phyloP scores from a whole-genome alignment of 2,329 filamentous ascomycete species.

The Emmonsiellopsis sp. region DNA sequence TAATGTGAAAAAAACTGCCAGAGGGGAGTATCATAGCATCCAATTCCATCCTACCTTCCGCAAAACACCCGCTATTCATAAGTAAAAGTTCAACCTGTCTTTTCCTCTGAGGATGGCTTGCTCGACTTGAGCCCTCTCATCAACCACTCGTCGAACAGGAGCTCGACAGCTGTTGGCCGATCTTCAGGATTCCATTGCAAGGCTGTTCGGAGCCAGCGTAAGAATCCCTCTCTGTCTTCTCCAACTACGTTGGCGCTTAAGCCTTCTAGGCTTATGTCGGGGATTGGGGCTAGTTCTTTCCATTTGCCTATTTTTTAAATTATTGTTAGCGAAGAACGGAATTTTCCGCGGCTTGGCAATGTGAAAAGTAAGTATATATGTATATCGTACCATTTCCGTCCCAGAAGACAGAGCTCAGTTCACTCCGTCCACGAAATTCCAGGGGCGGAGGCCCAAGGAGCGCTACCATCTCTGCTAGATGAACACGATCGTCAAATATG shows the following conservation, averaged over 20 bases:
- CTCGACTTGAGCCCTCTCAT: background rate
- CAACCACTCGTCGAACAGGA: slow-evolving; percentile 1
- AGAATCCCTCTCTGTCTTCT: slow-evolving; percentile 1
- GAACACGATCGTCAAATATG: background rate
- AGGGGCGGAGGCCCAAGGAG: slow-evolving; percentile 3
- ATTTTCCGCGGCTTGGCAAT: background rate
- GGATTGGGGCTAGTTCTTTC: slow-evolving; percentile 1
- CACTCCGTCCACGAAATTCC: background rate
- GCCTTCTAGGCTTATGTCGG: slow-evolving; percentile 2
- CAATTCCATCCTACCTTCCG: no score
- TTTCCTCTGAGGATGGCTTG: background rate
- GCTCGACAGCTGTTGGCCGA: slow-evolving; percentile 1
- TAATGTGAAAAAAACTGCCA: no score
- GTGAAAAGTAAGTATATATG: background rate
- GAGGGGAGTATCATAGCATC: no score
- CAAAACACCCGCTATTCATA: no score
- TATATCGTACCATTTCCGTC: background rate
- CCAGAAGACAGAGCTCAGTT: slow-evolving; percentile 1
- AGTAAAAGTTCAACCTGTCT: no score
- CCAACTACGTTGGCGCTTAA: background rate
- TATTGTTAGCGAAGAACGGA: background rate
- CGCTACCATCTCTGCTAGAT: slow-evolving; percentile 4
- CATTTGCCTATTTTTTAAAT: background rate
- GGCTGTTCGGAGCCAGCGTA: background rate
- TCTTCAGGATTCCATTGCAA: slow-evolving; percentile 3